Evolutionary conservation across 176 grass and related monocot genomes (phyloP).

Genomic region (Musa troglodytarum): DNA sequence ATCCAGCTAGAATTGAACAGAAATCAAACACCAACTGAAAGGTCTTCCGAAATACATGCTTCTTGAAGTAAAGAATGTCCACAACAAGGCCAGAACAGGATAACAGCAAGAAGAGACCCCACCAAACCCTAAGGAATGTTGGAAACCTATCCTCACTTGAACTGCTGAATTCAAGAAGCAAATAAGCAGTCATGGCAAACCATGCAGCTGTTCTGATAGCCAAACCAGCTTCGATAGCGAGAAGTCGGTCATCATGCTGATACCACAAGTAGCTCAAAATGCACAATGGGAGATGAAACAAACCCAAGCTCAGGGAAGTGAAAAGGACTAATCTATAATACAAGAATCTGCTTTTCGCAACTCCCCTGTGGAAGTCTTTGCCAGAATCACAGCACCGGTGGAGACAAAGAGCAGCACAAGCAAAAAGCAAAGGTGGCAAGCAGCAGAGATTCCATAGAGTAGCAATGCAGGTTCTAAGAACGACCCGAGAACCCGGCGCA

Average conservation of each 20-base stretch:
- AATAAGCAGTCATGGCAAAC: constrained; percentile 2
- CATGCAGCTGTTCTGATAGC: not conserved
- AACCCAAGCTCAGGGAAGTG: not conserved
- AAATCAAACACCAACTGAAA: not conserved
- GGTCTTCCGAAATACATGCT: not conserved
- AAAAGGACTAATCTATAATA: not conserved
- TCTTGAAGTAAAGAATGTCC: not conserved
- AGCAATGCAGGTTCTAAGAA: not conserved
- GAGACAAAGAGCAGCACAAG: not conserved
- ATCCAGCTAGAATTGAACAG: not conserved
- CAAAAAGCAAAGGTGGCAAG: not conserved
- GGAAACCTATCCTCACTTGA: constrained; percentile 2
- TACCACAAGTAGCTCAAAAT: not conserved
- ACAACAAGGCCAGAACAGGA: constrained; percentile 1
- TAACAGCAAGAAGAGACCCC: constrained; percentile 9
- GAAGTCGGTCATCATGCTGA: not conserved
- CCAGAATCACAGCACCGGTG: no score
- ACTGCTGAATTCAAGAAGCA: not conserved
- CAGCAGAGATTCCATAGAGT: not conserved
- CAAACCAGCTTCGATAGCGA: not conserved
- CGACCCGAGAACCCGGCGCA: not conserved
- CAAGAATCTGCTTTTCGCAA: not conserved
- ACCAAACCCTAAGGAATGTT: constrained; percentile 7
- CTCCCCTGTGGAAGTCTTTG: not conserved
- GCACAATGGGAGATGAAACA: not conserved